Conservation (phyloP, 176 grass and related monocot genomes). For the Bolboschoenus planiculmis region DNA sequence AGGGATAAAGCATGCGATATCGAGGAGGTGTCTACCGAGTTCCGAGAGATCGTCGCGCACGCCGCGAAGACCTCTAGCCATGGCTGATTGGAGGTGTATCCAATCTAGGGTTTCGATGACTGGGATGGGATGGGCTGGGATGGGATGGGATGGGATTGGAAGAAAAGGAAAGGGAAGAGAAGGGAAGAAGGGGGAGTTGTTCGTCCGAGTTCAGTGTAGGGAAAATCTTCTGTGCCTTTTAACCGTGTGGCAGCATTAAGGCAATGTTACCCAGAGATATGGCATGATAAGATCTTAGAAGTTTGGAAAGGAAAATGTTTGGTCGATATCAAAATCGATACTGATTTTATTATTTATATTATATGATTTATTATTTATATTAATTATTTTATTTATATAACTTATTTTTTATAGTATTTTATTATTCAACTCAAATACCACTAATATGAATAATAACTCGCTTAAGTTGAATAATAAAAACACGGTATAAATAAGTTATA, state of each 20-base stretch:
- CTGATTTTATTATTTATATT: too few species aligned
- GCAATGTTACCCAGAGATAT: background rate
- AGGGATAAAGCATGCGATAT: conserved; percentile 94
- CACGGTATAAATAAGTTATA: too few species aligned
- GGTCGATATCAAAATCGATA: too few species aligned
- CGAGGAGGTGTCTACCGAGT: conserved; percentile 82
- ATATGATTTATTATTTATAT: too few species aligned
- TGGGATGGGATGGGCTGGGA: background rate
- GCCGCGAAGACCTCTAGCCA: conserved; percentile 89
- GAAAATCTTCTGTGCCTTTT: background rate
- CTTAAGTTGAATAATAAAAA: too few species aligned
- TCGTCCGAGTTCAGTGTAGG: conserved; percentile 4
- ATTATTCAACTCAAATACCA: too few species aligned
- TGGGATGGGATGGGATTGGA: background rate
- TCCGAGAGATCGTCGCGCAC: conserved; percentile 93
- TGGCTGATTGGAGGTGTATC: conserved; percentile 10
- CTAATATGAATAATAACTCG: too few species aligned
- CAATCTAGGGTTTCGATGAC: conserved; percentile 16
- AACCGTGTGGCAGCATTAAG: background rate
- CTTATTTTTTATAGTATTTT: too few species aligned
- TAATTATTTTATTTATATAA: too few species aligned
- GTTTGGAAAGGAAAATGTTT: too few species aligned
- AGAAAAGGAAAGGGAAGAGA: background rate
- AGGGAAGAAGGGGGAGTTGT: background rate
- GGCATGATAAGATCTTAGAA: too few species aligned